A percentile compares a stretch with the other conserved stretches of the same genome.
phyloP scores from a whole-genome alignment of 1,139 yeast genomes.

The Meyerozyma guilliermondii region DNA sequence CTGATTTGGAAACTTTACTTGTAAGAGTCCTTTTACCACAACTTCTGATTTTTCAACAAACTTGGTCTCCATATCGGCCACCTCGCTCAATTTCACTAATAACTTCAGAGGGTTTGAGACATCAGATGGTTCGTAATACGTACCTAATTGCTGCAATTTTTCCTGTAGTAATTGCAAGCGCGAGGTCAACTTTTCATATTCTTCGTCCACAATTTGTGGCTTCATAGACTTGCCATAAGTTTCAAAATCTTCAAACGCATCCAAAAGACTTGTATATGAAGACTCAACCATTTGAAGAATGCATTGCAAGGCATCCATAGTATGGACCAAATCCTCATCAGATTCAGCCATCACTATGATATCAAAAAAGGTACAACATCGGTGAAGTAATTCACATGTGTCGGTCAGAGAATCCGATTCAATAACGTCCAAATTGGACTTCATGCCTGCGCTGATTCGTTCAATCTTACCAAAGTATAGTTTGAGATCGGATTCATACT shows the following conservation, averaged over 20 bases:
- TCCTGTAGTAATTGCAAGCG: background rate
- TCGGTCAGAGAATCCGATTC: background rate
- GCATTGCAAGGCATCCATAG: constrained; percentile 1
- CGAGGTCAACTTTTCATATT: background rate
- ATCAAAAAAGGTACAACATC: background rate
- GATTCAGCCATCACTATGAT: background rate
- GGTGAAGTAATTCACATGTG: background rate
- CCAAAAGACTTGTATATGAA: background rate
- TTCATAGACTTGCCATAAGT: background rate
- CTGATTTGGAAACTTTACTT: background rate
- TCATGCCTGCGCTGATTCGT: background rate
- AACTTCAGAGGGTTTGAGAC: background rate
- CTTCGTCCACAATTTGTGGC: background rate
- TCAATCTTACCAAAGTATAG: background rate
- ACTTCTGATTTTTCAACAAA: background rate
- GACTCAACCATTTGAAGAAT: background rate
- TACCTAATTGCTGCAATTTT: background rate
- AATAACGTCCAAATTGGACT: background rate
- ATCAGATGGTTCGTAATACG: background rate
- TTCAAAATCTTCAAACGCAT: background rate
- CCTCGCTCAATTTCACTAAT: background rate
- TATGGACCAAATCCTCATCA: background rate
- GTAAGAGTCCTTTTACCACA: background rate
- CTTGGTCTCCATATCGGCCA: background rate
- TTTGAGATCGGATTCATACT: background rate